Evolutionary conservation across 495 filamentous ascomycete genomes (phyloP).

Genomic region (Aspergillus affinis): DNA sequence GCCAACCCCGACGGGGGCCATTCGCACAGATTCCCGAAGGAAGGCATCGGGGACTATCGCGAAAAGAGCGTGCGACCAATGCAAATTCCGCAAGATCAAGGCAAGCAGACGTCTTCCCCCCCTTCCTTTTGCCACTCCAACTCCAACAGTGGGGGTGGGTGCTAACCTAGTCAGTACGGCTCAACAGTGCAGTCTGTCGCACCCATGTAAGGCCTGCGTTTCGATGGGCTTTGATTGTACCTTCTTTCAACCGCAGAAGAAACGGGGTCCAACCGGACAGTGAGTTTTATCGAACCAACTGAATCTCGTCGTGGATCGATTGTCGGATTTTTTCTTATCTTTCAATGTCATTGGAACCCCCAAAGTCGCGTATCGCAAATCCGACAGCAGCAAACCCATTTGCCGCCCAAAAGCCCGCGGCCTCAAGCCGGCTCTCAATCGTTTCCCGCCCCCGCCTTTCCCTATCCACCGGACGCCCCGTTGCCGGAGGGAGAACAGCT

Average conservation of each 20-base stretch:
- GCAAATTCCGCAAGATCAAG: conserved; percentile 47
- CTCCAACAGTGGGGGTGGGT: background rate
- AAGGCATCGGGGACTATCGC: conserved; percentile 29
- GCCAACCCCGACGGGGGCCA: conserved; percentile 20
- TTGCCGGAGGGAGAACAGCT: conserved; percentile 21
- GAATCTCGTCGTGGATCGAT: background rate
- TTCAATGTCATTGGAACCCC: background rate
- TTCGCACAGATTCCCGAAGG: conserved; percentile 29
- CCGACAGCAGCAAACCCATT: conserved; percentile 38
- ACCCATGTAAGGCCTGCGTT: conserved; percentile 39
- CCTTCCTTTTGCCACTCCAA: conserved; percentile 3
- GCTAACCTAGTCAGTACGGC: conserved; percentile 19
- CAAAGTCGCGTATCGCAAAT: conserved; percentile 43
- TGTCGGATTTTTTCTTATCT: background rate
- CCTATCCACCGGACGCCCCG: conserved; percentile 12
- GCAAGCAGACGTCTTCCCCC: conserved; percentile 15
- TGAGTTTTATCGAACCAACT: conserved; percentile 25
- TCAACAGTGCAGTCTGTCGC: conserved; percentile 40
- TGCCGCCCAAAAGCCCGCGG: conserved; percentile 17
- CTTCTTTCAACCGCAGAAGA: conserved; percentile 46
- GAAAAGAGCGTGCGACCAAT: conserved; percentile 43
- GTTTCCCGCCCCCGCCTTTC: conserved; percentile 8
- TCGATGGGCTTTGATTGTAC: conserved; percentile 47
- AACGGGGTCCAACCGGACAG: conserved; percentile 43
- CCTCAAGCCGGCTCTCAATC: conserved; percentile 17